Percentiles rank a stretch among this genome's conserved stretches.
phyloP scores from a whole-genome alignment of 495 filamentous ascomycete species.

The Talaromyces wortmannii region DNA sequence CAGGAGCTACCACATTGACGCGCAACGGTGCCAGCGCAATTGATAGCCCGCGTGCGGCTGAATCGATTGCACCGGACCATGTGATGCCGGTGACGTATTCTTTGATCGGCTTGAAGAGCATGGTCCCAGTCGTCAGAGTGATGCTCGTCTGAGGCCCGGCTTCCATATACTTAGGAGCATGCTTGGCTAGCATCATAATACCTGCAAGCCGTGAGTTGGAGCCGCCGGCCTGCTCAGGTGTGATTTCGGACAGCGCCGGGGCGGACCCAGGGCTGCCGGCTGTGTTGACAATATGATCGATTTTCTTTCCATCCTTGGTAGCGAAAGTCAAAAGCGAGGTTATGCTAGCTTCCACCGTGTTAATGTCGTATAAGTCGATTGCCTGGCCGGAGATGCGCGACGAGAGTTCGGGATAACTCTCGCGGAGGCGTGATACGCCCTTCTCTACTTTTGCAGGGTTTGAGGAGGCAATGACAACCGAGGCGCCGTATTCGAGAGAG shows the following conservation, averaged over 20 bases:
- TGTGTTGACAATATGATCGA: slow-evolving; percentile 59
- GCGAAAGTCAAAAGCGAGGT: slow-evolving; percentile 28
- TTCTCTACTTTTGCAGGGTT: slow-evolving; percentile 30
- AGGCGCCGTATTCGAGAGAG: slow-evolving; percentile 38
- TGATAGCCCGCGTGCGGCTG: slow-evolving; percentile 44
- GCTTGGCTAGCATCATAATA: slow-evolving; percentile 45
- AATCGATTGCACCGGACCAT: slow-evolving; percentile 13
- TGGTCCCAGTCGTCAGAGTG: slow-evolving; percentile 46
- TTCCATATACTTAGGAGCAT: slow-evolving; percentile 33
- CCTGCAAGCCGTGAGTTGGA: slow-evolving; percentile 45
- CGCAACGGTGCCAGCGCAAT: slow-evolving; percentile 52
- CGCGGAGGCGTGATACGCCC: slow-evolving; percentile 29
- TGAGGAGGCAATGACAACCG: slow-evolving; percentile 49
- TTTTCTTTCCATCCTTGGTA: slow-evolving; percentile 7
- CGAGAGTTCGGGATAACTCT: slow-evolving; percentile 16
- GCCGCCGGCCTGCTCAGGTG: slow-evolving; percentile 22
- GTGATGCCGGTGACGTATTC: neutral
- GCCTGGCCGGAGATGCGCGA: slow-evolving; percentile 30
- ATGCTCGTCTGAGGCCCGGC: slow-evolving; percentile 28
- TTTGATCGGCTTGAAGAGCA: slow-evolving; percentile 30
- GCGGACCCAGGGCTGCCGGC: slow-evolving; percentile 40
- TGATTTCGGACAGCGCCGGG: slow-evolving; percentile 25
- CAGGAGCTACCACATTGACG: slow-evolving; percentile 54
- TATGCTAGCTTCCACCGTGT: slow-evolving; percentile 35
- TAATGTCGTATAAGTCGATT: slow-evolving; percentile 39